Evolutionary conservation across 2,329 filamentous ascomycete species (phyloP).

Genomic region (Claviceps arundinis): DNA sequence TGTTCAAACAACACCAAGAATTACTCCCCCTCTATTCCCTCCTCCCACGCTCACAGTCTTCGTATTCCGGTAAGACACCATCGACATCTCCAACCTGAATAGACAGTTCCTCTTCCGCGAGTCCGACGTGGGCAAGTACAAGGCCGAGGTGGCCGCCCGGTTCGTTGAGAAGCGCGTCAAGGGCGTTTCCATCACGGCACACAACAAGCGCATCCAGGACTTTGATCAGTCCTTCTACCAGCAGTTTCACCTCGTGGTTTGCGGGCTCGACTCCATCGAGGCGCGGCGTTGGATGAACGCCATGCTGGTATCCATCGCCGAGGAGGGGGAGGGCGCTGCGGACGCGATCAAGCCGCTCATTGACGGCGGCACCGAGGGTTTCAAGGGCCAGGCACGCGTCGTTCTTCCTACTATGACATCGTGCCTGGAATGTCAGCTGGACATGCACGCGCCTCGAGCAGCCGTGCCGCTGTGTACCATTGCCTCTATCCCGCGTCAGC

Average conservation of each 20-base stretch:
- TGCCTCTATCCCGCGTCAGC: slow-evolving; percentile 89
- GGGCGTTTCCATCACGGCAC: slow-evolving; percentile 83
- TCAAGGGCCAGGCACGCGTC: slow-evolving; percentile 92
- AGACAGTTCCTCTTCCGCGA: slow-evolving; percentile 93
- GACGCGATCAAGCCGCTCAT: slow-evolving; percentile 88
- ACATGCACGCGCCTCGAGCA: slow-evolving; percentile 97
- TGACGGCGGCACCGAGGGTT: slow-evolving; percentile 93
- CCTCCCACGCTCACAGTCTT: neutral
- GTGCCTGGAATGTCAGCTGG: slow-evolving; percentile 95
- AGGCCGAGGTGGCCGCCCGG: slow-evolving; percentile 81
- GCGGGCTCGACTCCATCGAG: slow-evolving; percentile 92
- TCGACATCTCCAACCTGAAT: slow-evolving; percentile 96
- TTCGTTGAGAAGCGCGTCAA: slow-evolving; percentile 86
- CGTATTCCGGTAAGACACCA: slow-evolving; percentile 55
- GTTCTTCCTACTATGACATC: slow-evolving; percentile 86
- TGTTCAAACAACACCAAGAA: slow-evolving; percentile 11
- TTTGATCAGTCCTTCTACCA: slow-evolving; percentile 94
- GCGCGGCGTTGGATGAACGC: slow-evolving; percentile 98
- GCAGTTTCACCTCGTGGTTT: slow-evolving; percentile 89
- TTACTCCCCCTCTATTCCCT: neutral
- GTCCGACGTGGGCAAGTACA: slow-evolving; percentile 80
- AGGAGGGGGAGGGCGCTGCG: slow-evolving; percentile 51
- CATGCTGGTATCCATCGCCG: slow-evolving; percentile 80
- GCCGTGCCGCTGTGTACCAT: slow-evolving; percentile 94
- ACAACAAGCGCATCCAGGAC: slow-evolving; percentile 92